Evolutionary conservation across 208 protist genomes (phyloP).

Genomic region (Entamoeba moshkovskii): DNA sequence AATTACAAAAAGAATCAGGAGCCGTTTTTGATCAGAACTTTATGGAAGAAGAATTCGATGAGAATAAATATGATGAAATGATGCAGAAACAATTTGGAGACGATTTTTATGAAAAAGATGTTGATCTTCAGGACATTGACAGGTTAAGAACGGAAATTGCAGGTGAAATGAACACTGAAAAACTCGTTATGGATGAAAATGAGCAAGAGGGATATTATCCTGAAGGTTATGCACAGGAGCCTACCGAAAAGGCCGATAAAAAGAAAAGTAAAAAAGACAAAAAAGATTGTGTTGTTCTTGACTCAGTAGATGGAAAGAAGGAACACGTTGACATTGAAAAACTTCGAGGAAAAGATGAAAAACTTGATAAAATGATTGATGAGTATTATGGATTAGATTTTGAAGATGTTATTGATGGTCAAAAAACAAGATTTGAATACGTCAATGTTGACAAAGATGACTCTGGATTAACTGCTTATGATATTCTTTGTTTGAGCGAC

Average conservation of each 20-base stretch:
- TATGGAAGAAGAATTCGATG: slow-evolving; percentile 5
- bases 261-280: background rate
- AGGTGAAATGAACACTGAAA: background rate
- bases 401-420: background rate
- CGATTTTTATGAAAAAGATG: background rate
- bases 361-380: background rate
- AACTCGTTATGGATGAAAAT: background rate
- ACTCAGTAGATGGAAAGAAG: background rate
- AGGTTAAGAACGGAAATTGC: background rate
- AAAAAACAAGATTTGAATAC: background rate
- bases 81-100: background rate
- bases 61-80: background rate
- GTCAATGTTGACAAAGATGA: background rate
- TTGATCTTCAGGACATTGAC: background rate
- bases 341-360: background rate
- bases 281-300: background rate
- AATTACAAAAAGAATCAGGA: background rate
- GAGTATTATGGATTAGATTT: background rate
- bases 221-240: background rate
- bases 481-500: background rate
- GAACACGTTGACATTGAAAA: background rate
- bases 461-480: background rate
- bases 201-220: background rate
- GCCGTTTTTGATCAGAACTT: background rate
- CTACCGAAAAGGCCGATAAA: background rate